Conservation (phyloP, 2,329 filamentous ascomycete genomes). For the Parastagonospora avenae region DNA sequence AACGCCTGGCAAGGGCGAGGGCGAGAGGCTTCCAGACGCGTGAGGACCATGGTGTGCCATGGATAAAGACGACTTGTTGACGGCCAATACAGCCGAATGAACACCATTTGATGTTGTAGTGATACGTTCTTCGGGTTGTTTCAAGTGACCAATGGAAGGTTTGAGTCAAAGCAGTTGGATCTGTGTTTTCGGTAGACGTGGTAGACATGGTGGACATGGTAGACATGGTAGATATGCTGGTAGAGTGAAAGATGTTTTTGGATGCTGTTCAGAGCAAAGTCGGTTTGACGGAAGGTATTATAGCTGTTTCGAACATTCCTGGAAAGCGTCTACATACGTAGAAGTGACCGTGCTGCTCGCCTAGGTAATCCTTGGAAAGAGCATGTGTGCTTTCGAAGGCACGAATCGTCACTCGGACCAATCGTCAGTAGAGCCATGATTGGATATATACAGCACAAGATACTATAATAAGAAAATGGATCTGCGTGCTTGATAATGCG, state of each 20-base stretch:
- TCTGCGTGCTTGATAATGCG: background rate
- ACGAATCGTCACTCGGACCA: no score
- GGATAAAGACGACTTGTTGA: conserved; percentile 23
- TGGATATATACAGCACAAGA: background rate
- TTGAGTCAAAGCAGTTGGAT: conserved; percentile 6
- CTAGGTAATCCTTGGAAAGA: no score
- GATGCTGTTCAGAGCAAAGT: background rate
- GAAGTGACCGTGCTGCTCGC: no score
- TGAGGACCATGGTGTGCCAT: conserved; percentile 31
- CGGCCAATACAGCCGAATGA: conserved; percentile 11
- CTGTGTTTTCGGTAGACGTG: background rate
- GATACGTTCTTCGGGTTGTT: conserved; percentile 12
- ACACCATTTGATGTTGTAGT: conserved; percentile 17
- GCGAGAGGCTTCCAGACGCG: conserved; percentile 23
- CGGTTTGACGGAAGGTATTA: background rate
- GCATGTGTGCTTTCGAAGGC: no score
- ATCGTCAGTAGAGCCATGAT: background rate
- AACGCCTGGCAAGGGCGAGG: conserved; percentile 14
- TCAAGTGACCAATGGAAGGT: conserved; percentile 8
- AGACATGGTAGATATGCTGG: background rate
- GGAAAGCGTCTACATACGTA: no score
- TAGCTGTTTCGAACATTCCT: no score
- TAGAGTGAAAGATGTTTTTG: background rate
- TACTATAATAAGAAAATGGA: background rate
- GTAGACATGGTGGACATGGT: background rate